Evolutionary conservation across 768 basidiomycete species (phyloP).

Genomic region (Psilocybe cubensis): DNA sequence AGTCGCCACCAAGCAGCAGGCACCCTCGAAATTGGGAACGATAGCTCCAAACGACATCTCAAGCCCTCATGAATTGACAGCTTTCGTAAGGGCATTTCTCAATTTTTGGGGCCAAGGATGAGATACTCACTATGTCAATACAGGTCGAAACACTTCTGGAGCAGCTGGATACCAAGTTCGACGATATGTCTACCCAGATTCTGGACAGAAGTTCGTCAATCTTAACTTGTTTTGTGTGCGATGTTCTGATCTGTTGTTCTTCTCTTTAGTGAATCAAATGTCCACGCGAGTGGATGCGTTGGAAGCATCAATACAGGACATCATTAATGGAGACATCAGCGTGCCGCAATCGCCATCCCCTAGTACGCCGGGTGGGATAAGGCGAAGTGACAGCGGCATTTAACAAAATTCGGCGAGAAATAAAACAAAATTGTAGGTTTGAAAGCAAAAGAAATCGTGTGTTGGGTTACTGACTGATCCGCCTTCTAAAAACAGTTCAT

Average conservation of each 20-base stretch:
- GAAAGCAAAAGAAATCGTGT: too few relatives aligned
- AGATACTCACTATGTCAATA: neutral
- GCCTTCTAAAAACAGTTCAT: too few relatives aligned
- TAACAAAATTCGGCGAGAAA: slow-evolving; percentile 13
- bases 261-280: slow-evolving; percentile 83
- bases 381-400: slow-evolving; percentile 44
- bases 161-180: slow-evolving; percentile 88
- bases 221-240: neutral
- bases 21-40: slow-evolving; percentile 40
- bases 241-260: slow-evolving; percentile 1
- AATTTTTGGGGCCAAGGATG: neutral
- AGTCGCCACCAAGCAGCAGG: slow-evolving; percentile 45
- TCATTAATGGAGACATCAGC: slow-evolving; percentile 78
- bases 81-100: slow-evolving; percentile 68
- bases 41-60: slow-evolving; percentile 70
- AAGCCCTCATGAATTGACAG: slow-evolving; percentile 92
- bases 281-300: slow-evolving; percentile 88
- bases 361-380: slow-evolving; percentile 38
- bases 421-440: too few relatives aligned
- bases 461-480: too few relatives aligned
- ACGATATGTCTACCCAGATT: slow-evolving; percentile 91
- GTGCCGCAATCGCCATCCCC: slow-evolving; percentile 66
- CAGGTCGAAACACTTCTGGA: slow-evolving; percentile 90
- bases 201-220: slow-evolving; percentile 73
- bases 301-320: slow-evolving; percentile 90